Evolutionary conservation across 192 early-diverging fungal species (phyloP).

Genomic region (Rhizophlyctis rosea): DNA sequence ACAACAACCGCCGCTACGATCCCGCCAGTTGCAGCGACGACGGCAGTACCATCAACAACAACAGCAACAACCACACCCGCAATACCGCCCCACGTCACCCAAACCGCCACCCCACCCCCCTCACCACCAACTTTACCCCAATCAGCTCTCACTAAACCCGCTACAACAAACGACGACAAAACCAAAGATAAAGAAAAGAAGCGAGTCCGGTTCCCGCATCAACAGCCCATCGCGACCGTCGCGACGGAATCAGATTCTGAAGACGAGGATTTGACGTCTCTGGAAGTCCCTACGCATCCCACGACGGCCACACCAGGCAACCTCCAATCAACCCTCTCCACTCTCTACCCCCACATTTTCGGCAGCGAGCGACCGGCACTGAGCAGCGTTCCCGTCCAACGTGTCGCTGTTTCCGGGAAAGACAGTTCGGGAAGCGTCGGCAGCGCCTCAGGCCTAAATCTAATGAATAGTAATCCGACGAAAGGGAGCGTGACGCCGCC

Average conservation of each 20-base stretch:
- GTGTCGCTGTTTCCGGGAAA: too few species aligned
- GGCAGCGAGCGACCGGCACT: constrained; percentile 18
- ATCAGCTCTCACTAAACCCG: not conserved
- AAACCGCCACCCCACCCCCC: constrained; percentile 6
- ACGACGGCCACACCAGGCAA: not conserved
- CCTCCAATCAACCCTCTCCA: constrained; percentile 16
- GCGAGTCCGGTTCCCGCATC: constrained; percentile 21
- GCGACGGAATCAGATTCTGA: not conserved
- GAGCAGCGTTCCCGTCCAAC: constrained; percentile 3
- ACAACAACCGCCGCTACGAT: not conserved
- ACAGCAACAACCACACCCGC: not conserved
- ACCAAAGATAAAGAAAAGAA: constrained; percentile 5
- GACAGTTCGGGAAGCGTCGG: too few species aligned
- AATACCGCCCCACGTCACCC: not conserved
- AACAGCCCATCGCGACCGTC: constrained; percentile 26
- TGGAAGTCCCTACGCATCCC: not conserved
- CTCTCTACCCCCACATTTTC: constrained; percentile 33
- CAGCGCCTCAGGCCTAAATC: too few species aligned
- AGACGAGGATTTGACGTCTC: not conserved
- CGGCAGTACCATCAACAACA: not conserved
- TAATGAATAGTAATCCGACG: not conserved
- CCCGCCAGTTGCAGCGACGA: not conserved
- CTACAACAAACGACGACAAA: not conserved
- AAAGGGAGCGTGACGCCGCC: too few species aligned
- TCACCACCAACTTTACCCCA: not conserved